Evolutionary conservation across 164 flowering plant species (phyloP).

Genomic region (Annona cherimola): DNA sequence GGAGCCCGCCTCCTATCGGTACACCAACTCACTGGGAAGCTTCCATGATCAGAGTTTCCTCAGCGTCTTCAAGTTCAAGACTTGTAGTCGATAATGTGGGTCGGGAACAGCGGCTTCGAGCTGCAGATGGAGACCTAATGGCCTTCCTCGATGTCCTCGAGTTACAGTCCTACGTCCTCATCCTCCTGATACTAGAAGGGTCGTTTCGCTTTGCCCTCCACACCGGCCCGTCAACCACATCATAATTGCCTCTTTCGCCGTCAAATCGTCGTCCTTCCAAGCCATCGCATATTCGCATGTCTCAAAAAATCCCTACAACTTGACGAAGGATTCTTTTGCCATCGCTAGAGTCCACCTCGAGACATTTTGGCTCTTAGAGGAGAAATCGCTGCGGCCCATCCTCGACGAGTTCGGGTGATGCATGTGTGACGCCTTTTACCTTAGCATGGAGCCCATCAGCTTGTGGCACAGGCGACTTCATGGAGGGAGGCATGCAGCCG

Average conservation of each 20-base stretch:
- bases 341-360: conserved; percentile 64
- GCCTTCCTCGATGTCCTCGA: conserved; percentile 73
- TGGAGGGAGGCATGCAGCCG: conserved; percentile 49
- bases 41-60: conserved; percentile 49
- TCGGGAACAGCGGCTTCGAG: conserved; percentile 66
- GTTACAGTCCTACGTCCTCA: conserved; percentile 46
- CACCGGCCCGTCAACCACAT: conserved; percentile 65
- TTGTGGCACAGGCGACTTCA: conserved; percentile 64
- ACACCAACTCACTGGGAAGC: conserved; percentile 57
- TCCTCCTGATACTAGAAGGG: conserved; percentile 56
- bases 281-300: conserved; percentile 70
- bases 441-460: conserved; percentile 65
- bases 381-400: conserved; percentile 51
- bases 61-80: conserved; percentile 74
- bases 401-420: conserved; percentile 83
- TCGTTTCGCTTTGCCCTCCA: conserved; percentile 59
- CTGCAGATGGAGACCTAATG: conserved; percentile 80
- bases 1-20: conserved; percentile 36
- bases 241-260: conserved; percentile 50
- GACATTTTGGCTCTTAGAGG: conserved; percentile 69
- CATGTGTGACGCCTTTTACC: conserved; percentile 87
- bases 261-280: conserved; percentile 39
- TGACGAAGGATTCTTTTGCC: conserved; percentile 69
- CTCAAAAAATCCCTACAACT: conserved; percentile 57
- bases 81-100: conserved; percentile 92